phyloP scores from a whole-genome alignment of 768 basidiomycete genomes.

The Boletus pseudopeckii region DNA sequence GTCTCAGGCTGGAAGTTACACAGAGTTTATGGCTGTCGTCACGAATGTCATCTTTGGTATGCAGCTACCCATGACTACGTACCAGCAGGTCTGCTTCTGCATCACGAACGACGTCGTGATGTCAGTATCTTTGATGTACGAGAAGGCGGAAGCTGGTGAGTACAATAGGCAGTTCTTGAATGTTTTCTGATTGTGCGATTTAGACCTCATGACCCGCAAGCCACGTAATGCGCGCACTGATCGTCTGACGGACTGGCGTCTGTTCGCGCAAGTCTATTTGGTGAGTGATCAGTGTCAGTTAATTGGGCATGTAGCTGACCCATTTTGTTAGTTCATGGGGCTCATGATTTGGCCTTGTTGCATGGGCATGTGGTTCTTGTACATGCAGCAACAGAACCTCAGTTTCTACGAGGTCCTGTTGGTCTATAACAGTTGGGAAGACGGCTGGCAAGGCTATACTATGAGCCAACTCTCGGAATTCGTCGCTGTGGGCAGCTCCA shows the following conservation, averaged over 20 bases:
- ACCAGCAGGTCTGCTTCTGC: slow-evolving; percentile 53
- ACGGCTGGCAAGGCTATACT: slow-evolving; percentile 25
- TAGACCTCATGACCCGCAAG: slow-evolving; percentile 45
- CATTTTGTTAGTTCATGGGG: slow-evolving; percentile 35
- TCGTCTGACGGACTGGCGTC: slow-evolving; percentile 45
- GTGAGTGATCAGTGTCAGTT: slow-evolving; percentile 24
- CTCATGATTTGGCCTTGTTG: slow-evolving; percentile 44
- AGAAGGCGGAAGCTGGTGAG: slow-evolving; percentile 47
- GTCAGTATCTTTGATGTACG: slow-evolving; percentile 48
- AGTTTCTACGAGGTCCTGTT: slow-evolving; percentile 35
- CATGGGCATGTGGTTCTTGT: slow-evolving; percentile 41
- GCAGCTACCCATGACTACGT: slow-evolving; percentile 53
- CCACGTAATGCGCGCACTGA: slow-evolving; percentile 49
- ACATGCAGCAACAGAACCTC: slow-evolving; percentile 36
- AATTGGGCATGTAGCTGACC: not conserved
- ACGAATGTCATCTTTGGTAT: slow-evolving; percentile 57
- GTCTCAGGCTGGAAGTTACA: slow-evolving; percentile 54
- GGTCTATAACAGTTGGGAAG: too few relatives aligned
- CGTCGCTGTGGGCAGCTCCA: slow-evolving; percentile 39
- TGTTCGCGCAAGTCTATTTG: slow-evolving; percentile 47
- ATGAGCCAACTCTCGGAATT: slow-evolving; percentile 32
- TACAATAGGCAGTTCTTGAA: not conserved
- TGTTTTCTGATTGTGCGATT: not conserved
- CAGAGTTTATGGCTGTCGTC: slow-evolving; percentile 56
- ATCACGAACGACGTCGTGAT: slow-evolving; percentile 50